A percentile compares a stretch with the other conserved stretches of the same genome.
phyloP scores from a whole-genome alignment of 2,329 filamentous ascomycete genomes.

The Saccharata proteae region DNA sequence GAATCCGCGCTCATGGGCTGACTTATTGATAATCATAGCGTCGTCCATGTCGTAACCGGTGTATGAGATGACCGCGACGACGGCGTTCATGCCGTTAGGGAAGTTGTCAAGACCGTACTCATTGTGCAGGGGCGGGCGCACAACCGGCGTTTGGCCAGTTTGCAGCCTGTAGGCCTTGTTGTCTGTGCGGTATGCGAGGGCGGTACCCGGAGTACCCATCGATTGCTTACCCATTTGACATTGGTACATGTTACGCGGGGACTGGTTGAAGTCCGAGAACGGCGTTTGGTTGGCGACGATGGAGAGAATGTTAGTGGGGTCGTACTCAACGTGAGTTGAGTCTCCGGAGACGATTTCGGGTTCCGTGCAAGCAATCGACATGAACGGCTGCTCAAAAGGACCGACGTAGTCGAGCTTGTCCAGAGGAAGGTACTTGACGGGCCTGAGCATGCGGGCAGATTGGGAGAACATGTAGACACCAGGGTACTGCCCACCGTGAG shows the following conservation, averaged over 20 bases:
- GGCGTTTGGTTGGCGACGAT: constrained; percentile 98
- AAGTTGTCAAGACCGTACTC: constrained; percentile 97
- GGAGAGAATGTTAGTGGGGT: constrained; percentile 92
- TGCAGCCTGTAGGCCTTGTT: constrained; percentile 95
- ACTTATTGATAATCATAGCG: constrained; percentile 99
- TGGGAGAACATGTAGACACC: constrained; percentile 89
- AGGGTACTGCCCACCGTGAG: constrained; percentile 86
- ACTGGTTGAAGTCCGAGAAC: constrained; percentile 98
- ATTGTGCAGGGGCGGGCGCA: constrained; percentile 85
- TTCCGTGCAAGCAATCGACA: constrained; percentile 91
- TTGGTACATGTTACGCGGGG: constrained; percentile 97
- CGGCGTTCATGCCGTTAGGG: constrained; percentile 87
- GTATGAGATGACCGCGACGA: constrained; percentile 96
- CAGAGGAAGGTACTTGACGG: constrained; percentile 82
- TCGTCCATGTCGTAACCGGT: constrained; percentile 99
- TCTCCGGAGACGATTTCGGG: constrained; percentile 77
- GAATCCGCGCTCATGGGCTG: constrained; percentile 88
- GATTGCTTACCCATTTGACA: constrained; percentile 99
- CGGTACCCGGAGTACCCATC: constrained; percentile 90
- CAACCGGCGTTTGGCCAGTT: constrained; percentile 90
- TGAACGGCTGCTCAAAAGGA: constrained; percentile 91
- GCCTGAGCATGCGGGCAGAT: constrained; percentile 74
- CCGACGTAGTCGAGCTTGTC: constrained; percentile 81
- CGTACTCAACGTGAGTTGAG: constrained; percentile 86
- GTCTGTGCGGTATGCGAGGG: constrained; percentile 77